These are phyloP conservation scores for Colletotrichum musae DNA, from an alignment of 2,329 filamentous ascomycete genomes.

Conservation along the genomic window DNA sequence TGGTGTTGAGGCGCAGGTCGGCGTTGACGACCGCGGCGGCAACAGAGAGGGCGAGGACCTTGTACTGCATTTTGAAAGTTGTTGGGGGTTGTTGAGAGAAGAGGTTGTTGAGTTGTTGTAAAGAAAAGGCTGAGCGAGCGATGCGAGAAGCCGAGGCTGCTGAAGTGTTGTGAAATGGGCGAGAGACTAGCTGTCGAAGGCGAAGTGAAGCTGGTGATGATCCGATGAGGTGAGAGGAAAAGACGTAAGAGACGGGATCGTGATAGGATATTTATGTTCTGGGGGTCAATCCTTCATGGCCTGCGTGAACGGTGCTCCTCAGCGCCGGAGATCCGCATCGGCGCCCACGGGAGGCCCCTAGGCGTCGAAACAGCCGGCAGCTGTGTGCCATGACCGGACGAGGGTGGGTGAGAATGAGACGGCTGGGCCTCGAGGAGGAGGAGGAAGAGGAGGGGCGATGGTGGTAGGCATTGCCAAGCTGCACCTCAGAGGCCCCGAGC, in stretches of 20 bases:
- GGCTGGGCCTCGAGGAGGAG: not conserved
- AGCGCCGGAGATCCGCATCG: slow-evolving; percentile 38
- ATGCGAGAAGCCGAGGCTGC: slow-evolving; percentile 33
- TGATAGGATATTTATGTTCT: slow-evolving; percentile 41
- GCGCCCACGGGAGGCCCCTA: slow-evolving; percentile 5
- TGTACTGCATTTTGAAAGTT: slow-evolving; percentile 47
- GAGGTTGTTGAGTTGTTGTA: slow-evolving; percentile 1
- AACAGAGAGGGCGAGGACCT: slow-evolving; percentile 46
- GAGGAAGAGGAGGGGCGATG: slow-evolving; percentile 23
- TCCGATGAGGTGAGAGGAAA: slow-evolving; percentile 25
- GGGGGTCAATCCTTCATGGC: slow-evolving; percentile 16
- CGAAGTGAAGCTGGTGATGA: slow-evolving; percentile 39
- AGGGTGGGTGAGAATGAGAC: slow-evolving; percentile 24
- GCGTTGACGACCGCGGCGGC: slow-evolving; percentile 50
- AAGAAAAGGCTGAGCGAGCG: slow-evolving; percentile 30
- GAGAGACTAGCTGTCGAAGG: slow-evolving; percentile 41
- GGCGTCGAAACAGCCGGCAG: slow-evolving; percentile 32
- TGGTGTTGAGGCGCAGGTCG: slow-evolving; percentile 51
- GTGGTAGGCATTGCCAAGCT: slow-evolving; percentile 37
- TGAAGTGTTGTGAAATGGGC: slow-evolving; percentile 26
- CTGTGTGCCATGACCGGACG: slow-evolving; percentile 32
- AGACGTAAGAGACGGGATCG: slow-evolving; percentile 29
- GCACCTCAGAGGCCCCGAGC: slow-evolving; percentile 37
- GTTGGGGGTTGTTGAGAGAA: slow-evolving; percentile 2
- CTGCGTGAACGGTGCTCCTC: slow-evolving; percentile 18